Evolutionary conservation across 176 grass and related monocot species (phyloP).

Genomic region (Lolium multiflorum): DNA sequence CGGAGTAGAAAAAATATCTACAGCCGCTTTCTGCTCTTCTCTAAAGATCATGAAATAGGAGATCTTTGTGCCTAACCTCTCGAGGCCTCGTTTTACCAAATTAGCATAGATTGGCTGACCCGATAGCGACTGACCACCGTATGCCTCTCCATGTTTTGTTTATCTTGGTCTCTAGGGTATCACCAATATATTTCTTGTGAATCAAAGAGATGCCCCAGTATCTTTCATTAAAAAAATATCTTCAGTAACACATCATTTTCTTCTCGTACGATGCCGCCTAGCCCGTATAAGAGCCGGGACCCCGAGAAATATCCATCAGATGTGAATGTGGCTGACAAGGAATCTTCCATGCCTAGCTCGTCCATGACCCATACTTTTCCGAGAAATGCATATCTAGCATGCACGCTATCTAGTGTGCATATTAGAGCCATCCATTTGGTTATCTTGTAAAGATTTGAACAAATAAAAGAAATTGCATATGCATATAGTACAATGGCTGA

Average conservation of each 20-base stretch:
- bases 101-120: neutral
- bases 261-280: neutral
- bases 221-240: neutral
- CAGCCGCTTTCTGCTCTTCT: too few relatives aligned
- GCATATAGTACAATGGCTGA: too few relatives aligned
- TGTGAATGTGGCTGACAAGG: neutral
- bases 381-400: too few relatives aligned
- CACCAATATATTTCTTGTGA: neutral
- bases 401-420: too few relatives aligned
- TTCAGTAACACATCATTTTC: neutral
- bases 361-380: too few relatives aligned
- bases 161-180: neutral
- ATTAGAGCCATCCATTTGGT: too few relatives aligned
- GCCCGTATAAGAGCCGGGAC: neutral
- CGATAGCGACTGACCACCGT: neutral
- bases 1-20: too few relatives aligned
- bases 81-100: neutral
- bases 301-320: neutral
- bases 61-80: neutral
- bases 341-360: neutral
- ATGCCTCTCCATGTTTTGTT: neutral
- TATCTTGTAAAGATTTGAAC: too few relatives aligned
- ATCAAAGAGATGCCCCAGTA: neutral
- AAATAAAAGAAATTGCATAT: too few relatives aligned
- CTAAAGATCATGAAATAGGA: too few relatives aligned